Evolutionary conservation across 148 eudicot genomes (phyloP).

Genomic region (Vaccinium darrowii): DNA sequence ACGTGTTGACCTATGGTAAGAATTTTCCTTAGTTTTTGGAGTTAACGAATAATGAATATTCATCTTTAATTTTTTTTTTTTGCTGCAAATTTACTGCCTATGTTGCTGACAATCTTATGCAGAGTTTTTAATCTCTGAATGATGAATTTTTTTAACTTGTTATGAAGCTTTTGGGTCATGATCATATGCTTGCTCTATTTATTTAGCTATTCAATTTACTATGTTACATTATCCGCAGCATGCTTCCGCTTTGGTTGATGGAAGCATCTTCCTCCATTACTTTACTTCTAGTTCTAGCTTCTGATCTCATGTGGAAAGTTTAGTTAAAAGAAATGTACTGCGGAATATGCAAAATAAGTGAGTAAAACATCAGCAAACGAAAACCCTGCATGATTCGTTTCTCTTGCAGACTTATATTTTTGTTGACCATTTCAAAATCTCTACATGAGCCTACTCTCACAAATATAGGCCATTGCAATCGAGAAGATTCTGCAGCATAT

Average conservation of each 20-base stretch:
- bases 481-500: slow-evolving; percentile 4
- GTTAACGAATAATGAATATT: background rate
- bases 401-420: background rate
- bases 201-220: background rate
- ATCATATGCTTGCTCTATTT: background rate
- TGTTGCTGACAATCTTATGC: background rate
- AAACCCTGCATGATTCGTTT: background rate
- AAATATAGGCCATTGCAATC: background rate
- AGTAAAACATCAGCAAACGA: background rate
- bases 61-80: background rate
- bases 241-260: background rate
- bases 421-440: background rate
- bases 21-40: background rate
- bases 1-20: background rate
- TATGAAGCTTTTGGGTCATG: background rate
- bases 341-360: background rate
- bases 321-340: background rate
- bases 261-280: background rate
- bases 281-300: background rate
- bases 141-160: background rate
- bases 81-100: background rate
- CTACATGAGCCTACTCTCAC: background rate
- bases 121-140: background rate
- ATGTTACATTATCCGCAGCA: background rate
- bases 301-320: background rate